A percentile compares a stretch with the other conserved stretches of the same genome.
Conservation (phyloP, 1,284 basidiomycete species). For the Cryptococcus depauperatus region DNA sequence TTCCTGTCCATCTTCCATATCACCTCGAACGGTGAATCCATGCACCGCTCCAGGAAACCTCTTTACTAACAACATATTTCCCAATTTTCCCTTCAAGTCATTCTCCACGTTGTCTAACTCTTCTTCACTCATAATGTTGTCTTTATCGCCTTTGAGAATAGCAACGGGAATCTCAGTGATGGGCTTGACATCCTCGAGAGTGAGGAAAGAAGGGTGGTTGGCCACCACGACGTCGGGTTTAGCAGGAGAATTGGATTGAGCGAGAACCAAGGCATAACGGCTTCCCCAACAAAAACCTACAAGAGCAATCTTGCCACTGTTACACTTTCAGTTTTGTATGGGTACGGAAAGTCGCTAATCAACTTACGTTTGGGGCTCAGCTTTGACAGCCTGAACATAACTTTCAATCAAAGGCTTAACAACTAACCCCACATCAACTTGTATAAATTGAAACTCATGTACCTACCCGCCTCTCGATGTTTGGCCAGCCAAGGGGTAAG, state of each 20-base stretch:
- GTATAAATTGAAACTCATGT: neutral
- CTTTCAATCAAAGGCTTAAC: conserved; percentile 35
- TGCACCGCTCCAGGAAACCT: conserved; percentile 52
- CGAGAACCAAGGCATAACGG: conserved; percentile 37
- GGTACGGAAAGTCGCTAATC: neutral
- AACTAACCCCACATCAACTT: conserved; percentile 8
- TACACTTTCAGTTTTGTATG: neutral
- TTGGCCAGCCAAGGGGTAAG: conserved; percentile 23
- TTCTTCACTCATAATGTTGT: conserved; percentile 28
- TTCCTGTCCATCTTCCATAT: conserved; percentile 32
- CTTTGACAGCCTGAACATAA: conserved; percentile 31
- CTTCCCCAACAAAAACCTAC: conserved; percentile 28
- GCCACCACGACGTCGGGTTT: conserved; percentile 57
- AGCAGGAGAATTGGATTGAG: conserved; percentile 58
- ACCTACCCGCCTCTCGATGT: conserved; percentile 37
- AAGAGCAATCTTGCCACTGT: conserved; percentile 32
- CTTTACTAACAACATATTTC: conserved; percentile 53
- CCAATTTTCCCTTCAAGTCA: conserved; percentile 52
- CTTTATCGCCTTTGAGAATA: conserved; percentile 38
- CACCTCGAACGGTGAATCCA: conserved; percentile 54
- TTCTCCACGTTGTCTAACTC: conserved; percentile 35
- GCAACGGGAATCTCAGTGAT: conserved; percentile 34
- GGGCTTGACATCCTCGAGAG: conserved; percentile 53
- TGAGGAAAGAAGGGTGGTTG: conserved; percentile 60
- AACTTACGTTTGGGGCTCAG: conserved; percentile 30